Evolutionary conservation across 805 yeast genomes (phyloP).

Genomic region (Saturnispora ahearnii): DNA sequence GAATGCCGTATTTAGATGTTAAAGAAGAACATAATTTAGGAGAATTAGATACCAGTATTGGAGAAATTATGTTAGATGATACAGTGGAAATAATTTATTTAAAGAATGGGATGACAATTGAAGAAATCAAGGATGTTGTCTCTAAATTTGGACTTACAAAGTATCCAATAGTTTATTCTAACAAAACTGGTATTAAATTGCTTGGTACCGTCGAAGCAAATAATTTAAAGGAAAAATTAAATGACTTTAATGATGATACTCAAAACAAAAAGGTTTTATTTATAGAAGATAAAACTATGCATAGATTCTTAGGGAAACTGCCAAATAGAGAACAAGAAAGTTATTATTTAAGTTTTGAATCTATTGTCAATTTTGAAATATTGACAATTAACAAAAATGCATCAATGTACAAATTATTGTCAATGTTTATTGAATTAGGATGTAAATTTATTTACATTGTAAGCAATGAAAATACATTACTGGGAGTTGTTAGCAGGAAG

Average conservation of each 20-base stretch:
- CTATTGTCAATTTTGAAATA: slow-evolving; percentile 47
- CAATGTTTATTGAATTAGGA: slow-evolving; percentile 69
- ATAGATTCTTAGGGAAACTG: neutral
- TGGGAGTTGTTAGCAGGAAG: slow-evolving; percentile 78
- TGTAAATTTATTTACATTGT: slow-evolving; percentile 60
- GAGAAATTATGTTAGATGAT: slow-evolving; percentile 51
- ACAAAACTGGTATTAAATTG: slow-evolving; percentile 26
- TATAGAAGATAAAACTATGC: slow-evolving; percentile 10
- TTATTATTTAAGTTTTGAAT: slow-evolving; percentile 20
- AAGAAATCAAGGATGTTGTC: slow-evolving; percentile 28
- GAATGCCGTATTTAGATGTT: slow-evolving; percentile 70
- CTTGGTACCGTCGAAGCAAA: slow-evolving; percentile 38
- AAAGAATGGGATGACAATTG: slow-evolving; percentile 4
- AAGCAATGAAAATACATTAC: slow-evolving; percentile 41
- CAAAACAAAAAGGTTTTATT: slow-evolving; percentile 11
- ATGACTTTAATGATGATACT: slow-evolving; percentile 12
- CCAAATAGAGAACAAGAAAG: slow-evolving; percentile 5
- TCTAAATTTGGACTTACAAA: slow-evolving; percentile 33
- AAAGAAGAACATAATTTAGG: slow-evolving; percentile 60
- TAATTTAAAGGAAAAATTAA: slow-evolving; percentile 29
- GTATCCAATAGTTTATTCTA: slow-evolving; percentile 41
- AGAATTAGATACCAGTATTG: slow-evolving; percentile 27
- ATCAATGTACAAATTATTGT: slow-evolving; percentile 52
- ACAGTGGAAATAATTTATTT: neutral
- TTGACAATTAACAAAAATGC: slow-evolving; percentile 45